Evolutionary conservation across 2,329 filamentous ascomycete species (phyloP).

Genomic region (Aspergillus puulaauensis): DNA sequence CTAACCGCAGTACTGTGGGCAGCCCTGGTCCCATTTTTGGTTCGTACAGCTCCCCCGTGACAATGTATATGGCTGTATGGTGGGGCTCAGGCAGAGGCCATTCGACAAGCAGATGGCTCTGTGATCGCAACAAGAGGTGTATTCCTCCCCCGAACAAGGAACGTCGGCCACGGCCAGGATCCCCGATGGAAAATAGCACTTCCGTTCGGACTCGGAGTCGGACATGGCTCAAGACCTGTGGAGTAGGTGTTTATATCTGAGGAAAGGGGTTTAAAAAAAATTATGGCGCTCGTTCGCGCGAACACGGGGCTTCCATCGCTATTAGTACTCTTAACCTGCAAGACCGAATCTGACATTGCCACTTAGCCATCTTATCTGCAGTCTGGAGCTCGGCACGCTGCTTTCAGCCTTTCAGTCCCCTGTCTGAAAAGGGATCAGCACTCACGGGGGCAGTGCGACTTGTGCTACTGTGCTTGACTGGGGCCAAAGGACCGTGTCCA

Average conservation of each 20-base stretch:
- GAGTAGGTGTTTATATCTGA: background rate
- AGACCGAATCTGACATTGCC: too few relatives aligned
- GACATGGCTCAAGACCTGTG: background rate
- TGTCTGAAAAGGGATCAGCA: too few relatives aligned
- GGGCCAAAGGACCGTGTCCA: too few relatives aligned
- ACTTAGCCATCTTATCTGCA: too few relatives aligned
- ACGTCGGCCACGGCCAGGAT: conserved; percentile 15
- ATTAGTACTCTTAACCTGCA: too few relatives aligned
- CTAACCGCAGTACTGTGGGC: conserved; percentile 24
- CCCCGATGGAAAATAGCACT: conserved; percentile 31
- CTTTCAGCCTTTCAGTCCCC: too few relatives aligned
- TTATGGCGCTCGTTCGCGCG: too few relatives aligned
- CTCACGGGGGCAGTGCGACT: too few relatives aligned
- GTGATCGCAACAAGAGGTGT: conserved; percentile 26
- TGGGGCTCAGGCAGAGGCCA: conserved; percentile 26
- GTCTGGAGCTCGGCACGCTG: too few relatives aligned
- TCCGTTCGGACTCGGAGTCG: background rate
- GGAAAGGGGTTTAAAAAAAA: too few relatives aligned
- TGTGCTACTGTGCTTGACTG: too few relatives aligned
- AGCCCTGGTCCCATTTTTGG: conserved; percentile 26
- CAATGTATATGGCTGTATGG: conserved; percentile 25
- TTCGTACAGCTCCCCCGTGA: conserved; percentile 31
- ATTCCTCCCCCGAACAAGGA: conserved; percentile 26
- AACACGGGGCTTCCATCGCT: too few relatives aligned
- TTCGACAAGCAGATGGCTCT: conserved; percentile 27